A percentile compares a stretch with the other conserved stretches of the same genome.
Conservation (phyloP, 495 filamentous ascomycete species). For the Xylaria telfairii region DNA sequence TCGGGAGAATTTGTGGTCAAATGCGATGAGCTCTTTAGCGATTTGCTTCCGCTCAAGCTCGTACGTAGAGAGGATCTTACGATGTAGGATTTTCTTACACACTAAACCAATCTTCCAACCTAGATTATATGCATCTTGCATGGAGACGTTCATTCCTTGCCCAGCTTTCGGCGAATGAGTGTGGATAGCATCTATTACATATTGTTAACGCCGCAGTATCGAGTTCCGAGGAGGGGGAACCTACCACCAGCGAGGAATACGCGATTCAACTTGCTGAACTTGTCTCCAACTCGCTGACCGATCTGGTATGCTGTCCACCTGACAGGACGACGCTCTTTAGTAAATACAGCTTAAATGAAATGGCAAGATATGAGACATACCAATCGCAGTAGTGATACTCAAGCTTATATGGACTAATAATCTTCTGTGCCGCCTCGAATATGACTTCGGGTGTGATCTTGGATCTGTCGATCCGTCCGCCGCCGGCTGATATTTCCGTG, state of each 20-base stretch:
- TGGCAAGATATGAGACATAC: constrained; percentile 28
- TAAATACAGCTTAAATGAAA: not conserved
- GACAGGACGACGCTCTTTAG: not conserved
- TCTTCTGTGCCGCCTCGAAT: constrained; percentile 63
- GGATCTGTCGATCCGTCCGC: constrained; percentile 52
- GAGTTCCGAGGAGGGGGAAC: not conserved
- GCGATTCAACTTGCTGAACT: constrained; percentile 65
- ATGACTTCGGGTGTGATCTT: constrained; percentile 66
- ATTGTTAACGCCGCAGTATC: not conserved
- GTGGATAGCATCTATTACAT: constrained; percentile 60
- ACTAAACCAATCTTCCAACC: constrained; percentile 76
- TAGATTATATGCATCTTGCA: constrained; percentile 74
- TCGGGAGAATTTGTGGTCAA: constrained; percentile 66
- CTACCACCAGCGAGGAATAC: constrained; percentile 67
- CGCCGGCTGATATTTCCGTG: constrained; percentile 54
- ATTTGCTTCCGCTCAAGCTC: constrained; percentile 70
- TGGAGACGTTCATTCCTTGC: constrained; percentile 77
- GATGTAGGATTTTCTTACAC: constrained; percentile 57
- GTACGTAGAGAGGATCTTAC: constrained; percentile 70
- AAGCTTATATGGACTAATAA: constrained; percentile 66
- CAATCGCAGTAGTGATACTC: constrained; percentile 68
- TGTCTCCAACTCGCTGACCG: constrained; percentile 73
- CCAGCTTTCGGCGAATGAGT: constrained; percentile 75
- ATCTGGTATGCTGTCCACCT: constrained; percentile 63
- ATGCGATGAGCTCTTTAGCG: constrained; percentile 75